Evolutionary conservation across 257 asterid genomes (phyloP), one percentile per base, ranked within the genome.

Genomic region (Solanum chaucha): DNA sequence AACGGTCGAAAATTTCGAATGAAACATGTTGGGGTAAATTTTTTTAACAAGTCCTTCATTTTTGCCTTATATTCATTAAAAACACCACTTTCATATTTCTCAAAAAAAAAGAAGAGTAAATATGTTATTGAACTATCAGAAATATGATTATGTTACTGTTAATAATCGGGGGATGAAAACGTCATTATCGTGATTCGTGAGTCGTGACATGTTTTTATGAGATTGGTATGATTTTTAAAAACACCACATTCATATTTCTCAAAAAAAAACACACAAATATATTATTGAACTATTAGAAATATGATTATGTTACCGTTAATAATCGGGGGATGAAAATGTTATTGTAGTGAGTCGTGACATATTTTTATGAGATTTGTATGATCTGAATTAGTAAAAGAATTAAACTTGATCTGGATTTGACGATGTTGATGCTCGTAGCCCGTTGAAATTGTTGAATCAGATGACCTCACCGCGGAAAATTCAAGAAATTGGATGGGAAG

Each of bases 1-100:
- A 95, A 96, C 99, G 99, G 99, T 95, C 95, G 36, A 87, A 94
- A 87, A 89, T 48, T 94, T 93, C 90, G 91, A 94, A 51, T 81
- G 19, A 15, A 38, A 86, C 40, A 28, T 75, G 70, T 84, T 12
- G 41, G 51, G 90, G 28, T 78, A 78, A 48, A 1, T 30, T 83
- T 91, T 82, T 83, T 3, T 48, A 44, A 46, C 1, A 58, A 64
- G 28, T 61, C 92, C 92, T 64, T 1, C 40, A 55, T 41, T 59
- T 71, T 88, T 86, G 0, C 12, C 64, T 80, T 9, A 46, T 41
- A 41, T 41, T n/a, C 59, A n/a, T 40, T 64, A 75, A 40, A 51
- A 51, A 26, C 58, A 22, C 3, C 14, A 32, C 65, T 80, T 3
- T 80, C 10, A 26, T 4, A 26, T 80, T 19, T 80, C 3, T 51